Percentiles rank a stretch among this genome's conserved stretches.
Evolutionary conservation across 306 rosid species (phyloP).

Genomic region (Adenanthera pavonina): DNA sequence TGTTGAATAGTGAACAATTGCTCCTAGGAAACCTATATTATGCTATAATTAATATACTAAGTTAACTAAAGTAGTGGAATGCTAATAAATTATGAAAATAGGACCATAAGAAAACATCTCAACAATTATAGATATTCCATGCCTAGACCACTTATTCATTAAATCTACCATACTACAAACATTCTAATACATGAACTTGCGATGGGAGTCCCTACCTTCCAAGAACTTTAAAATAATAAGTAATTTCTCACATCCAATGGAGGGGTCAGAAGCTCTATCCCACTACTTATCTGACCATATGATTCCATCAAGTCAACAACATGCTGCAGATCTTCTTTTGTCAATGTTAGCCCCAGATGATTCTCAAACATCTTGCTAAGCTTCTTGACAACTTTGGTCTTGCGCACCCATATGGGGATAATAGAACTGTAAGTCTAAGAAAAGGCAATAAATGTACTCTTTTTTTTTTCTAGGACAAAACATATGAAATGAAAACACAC

Average conservation of each 20-base stretch:
- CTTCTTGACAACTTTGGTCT: conserved; percentile 58
- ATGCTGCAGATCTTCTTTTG: conserved; percentile 78
- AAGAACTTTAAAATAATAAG: no score
- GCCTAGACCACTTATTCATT: no score
- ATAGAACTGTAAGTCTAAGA: conserved; percentile 79
- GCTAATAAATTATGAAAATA: no score
- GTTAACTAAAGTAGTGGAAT: no score
- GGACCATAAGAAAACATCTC: no score
- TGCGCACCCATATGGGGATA: conserved; percentile 66
- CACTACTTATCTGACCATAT: conserved; percentile 95
- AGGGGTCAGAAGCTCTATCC: conserved; percentile 91
- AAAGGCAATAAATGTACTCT: conserved; percentile 42
- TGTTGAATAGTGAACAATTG: no score
- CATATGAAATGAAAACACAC: conserved; percentile 4
- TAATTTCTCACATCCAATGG: conserved; percentile 80
- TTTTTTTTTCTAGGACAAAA: conserved; percentile 31
- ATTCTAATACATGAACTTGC: no score
- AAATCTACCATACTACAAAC: no score
- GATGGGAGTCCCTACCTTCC: no score
- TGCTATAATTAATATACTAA: no score
- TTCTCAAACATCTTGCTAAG: conserved; percentile 70
- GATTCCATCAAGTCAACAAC: conserved; percentile 98
- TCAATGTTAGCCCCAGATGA: conserved; percentile 84
- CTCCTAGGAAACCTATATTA: no score
- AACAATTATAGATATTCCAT: no score